phyloP scores from a whole-genome alignment of 768 basidiomycete genomes.

The Lentinula raphanica region DNA sequence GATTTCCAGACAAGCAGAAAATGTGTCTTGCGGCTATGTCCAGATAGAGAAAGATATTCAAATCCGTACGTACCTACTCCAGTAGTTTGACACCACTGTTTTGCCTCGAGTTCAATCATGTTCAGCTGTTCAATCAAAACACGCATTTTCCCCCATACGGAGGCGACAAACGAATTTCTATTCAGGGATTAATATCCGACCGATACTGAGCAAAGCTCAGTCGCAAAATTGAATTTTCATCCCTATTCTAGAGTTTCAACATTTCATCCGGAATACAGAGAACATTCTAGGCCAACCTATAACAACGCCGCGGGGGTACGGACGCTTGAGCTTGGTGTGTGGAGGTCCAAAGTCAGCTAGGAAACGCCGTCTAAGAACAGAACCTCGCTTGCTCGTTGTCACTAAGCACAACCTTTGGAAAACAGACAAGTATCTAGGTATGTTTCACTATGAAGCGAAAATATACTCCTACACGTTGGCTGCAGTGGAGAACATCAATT shows the following conservation, averaged over 20 bases:
- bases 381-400: neutral
- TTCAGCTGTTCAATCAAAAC: neutral
- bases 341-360: neutral
- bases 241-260: neutral
- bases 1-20: no score
- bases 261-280: no score
- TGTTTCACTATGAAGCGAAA: neutral
- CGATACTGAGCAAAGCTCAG: neutral
- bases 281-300: neutral
- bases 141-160: neutral
- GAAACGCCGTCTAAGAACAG: neutral
- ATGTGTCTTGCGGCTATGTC: neutral
- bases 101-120: neutral
- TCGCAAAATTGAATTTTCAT: neutral
- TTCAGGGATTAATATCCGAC: neutral
- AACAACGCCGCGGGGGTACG: neutral
- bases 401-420: neutral
- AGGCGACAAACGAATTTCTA: neutral
- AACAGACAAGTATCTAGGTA: neutral
- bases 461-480: neutral
- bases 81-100: neutral
- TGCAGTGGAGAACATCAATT: neutral
- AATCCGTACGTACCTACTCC: neutral
- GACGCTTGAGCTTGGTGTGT: neutral
- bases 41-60: neutral